Base-by-base conservation (phyloP, 257 asterid species). In the Fraxinus anomala region DNA sequence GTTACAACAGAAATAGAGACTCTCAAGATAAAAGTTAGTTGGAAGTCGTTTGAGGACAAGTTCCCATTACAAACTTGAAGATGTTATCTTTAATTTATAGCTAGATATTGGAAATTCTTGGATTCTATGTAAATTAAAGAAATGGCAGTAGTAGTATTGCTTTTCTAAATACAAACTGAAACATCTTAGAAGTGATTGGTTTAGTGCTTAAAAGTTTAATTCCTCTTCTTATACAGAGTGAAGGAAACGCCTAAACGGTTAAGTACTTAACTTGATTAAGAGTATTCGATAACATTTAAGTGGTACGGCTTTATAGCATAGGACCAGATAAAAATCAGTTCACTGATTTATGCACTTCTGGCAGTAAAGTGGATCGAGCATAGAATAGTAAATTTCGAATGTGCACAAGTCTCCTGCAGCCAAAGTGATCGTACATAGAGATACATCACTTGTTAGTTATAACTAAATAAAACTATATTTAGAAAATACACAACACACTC, bases 1-100 rank as follows among this genome's bases (percentile, higher is more conserved):
- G 49, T 67, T 36, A 68, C 13, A 31, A 68, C 39, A 76, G 74
- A 73, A 10, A 68, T 47, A 59, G 51, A 56, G 24, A 5, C 51
- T 9, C 13, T 72, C 70, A 61, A n/a, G 68, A 54, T 34, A 68
- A 17, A 68, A 26, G 31, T 8, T 59, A 10, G 65, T 33, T 23
- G 37, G 31, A 75, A 26, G 40, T 70, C 51, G 47, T 73, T 40
- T 42, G 56, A 44, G 40, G 70, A 70, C 21, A 6, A 14, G 69
- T 70, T 68, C 21, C 16, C n/a, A 34, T 66, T 13, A 10, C 54
- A 44, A 51, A 61, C 23, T 31, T 7, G 34, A 40, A 31, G 14
- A 54, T 47, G 17, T 11, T 30, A n/a, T 19, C 34, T 68, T 34
- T 40, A 10, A 40, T 11, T 40, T 54, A 69, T 24, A 69, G 72